Conservation (phyloP, 2,329 filamentous ascomycete species). For the Aspergillus fijiensis region DNA sequence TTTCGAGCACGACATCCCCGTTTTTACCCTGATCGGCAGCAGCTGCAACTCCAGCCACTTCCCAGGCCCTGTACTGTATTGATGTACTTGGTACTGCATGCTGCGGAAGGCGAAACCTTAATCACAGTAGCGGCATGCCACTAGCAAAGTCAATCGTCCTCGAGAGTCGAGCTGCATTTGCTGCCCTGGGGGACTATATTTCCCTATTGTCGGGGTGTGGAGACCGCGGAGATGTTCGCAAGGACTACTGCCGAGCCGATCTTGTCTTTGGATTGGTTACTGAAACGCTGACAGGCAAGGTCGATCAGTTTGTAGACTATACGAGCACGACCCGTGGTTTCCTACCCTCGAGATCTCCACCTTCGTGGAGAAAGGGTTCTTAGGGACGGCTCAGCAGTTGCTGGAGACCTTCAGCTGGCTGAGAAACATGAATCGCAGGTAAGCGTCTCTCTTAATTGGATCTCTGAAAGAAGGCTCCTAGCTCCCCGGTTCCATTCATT, state of each 20-base stretch:
- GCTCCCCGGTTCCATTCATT: background rate
- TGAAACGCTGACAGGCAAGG: background rate
- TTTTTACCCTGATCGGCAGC: constrained; percentile 1
- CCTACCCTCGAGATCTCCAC: background rate
- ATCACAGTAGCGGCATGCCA: background rate
- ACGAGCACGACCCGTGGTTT: background rate
- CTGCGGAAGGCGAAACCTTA: background rate
- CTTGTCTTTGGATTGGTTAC: background rate
- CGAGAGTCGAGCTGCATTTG: background rate
- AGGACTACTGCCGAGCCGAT: background rate
- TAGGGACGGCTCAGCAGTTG: background rate
- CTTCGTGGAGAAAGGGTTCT: background rate
- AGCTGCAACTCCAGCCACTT: background rate
- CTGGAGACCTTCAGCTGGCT: background rate
- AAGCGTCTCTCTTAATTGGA: background rate
- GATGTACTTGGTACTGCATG: no score
- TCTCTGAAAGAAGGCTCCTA: background rate
- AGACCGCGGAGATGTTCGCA: background rate
- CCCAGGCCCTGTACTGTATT: background rate
- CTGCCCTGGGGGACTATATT: background rate
- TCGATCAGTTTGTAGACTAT: background rate
- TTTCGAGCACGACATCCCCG: background rate
- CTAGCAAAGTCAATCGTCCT: constrained; percentile 2
- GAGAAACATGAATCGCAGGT: background rate
- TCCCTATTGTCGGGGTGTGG: background rate